Evolutionary conservation across 805 yeast genomes (phyloP), one percentile per base, ranked within the genome.

Genomic region (Barnettozyma sucrosica): DNA sequence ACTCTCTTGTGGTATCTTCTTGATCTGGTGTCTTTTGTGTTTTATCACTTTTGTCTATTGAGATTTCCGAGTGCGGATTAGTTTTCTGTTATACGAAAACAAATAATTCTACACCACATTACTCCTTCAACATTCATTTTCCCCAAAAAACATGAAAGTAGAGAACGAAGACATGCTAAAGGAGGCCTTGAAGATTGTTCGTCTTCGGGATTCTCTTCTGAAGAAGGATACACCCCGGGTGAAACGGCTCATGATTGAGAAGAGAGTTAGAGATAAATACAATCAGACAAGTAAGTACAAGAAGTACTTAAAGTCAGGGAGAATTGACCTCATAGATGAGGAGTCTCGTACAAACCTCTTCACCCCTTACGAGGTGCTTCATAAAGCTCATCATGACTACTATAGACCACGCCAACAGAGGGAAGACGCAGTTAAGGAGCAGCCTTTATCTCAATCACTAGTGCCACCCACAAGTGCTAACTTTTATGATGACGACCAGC

Each of bases 271-370:
- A 14, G 36, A 39, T 18, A 50, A 45, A 13, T 58, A 58, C 42
- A 32, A 43, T 2, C 49, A 38, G 13, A 55, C 58, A 21, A 49
- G 55, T 18, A 48, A 54, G 19, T 56, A 61, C 45, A 55, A 51
- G 40, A 57, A 54, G 42, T 47, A 51, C 25, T 24, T 56, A 3
- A 50, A 51, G 39, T 50, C 49, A 34, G 66, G 66, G 3, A 54
- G 66, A 48, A 19, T 51, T 3, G 66, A 62, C 40, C 42, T 55
- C 36, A 55, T 62, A 8, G 55, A 56, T 14, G 24, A 44, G 32
- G 52, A 44, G 14, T 46, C 49, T n/a, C 45, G 56, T 34, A 44
- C 37, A 13, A 41, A 32, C 11, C 30, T 47, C 23, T 59, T 54
- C 50, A 51, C 56, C 9, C 51, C 51, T 2, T 41, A 47, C 13